Evolutionary conservation across 208 protist species (phyloP), one percentile per base, ranked within the genome.

Genomic region (Acanthamoeba culbertsoni): DNA sequence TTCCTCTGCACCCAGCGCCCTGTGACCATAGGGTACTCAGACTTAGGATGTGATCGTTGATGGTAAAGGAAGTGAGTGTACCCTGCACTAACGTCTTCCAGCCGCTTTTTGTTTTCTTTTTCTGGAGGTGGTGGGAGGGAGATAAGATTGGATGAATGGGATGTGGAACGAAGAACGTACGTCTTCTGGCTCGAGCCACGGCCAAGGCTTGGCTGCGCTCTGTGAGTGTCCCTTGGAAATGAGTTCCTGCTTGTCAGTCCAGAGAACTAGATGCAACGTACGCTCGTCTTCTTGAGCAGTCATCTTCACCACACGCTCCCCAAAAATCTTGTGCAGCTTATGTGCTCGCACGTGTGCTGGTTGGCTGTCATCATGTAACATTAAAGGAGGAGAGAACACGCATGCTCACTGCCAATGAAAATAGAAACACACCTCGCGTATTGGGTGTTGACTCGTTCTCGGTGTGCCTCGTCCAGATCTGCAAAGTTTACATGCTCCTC

Each of bases 311-410:
- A 79, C 68, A 48, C 68, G 68, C 28, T 79, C 68, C 4, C 68
- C 68, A 28, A 79, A 79, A n/a, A 79, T 79, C 68, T 79, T 79
- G 68, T 51, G 42, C 1, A 79, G 68, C 37, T 79, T 79, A 40
- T 79, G 37, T 7, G 6, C 33, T 79, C 68, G 68, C 33, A 79
- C 68, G 37, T 79, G 68, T 48, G 68, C 68, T 1, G 68, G 68
- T 79, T 79, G 68, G 16, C 68, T 79, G 68, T 20, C 28, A 31
- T 6, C 59, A 37, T 37, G 40, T 8, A 37, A 3, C 48, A 18
- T 23, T 55, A 55, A 8, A 55, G 48, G 48, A 55, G 18, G 18
- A 55, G 18, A 55, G 18, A 55, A 55, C 8, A 55, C 8, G 28
- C 8, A 31, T 23, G 55, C 55, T 3, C 8, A n/a, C 55, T 23